Conservation (phyloP, 148 eudicot genomes). For the Nepenthes gracilis region DNA sequence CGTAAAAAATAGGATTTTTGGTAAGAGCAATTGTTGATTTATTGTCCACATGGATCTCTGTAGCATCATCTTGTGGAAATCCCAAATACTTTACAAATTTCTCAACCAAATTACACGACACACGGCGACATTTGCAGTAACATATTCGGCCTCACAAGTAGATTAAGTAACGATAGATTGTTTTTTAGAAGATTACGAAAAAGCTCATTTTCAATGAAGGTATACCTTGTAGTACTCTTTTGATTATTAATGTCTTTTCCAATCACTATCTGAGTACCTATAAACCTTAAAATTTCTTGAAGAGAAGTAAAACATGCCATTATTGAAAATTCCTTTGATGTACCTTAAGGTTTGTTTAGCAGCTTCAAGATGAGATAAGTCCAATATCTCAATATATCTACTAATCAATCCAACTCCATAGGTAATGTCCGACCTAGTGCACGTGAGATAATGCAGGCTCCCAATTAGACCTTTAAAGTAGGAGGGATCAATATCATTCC, state of each 20-base stretch:
- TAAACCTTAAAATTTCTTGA: neutral
- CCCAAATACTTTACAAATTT: neutral
- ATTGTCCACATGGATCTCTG: neutral
- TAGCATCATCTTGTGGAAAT: neutral
- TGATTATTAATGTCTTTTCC: neutral
- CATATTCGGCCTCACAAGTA: neutral
- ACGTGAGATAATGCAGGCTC: neutral
- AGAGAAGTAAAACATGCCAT: neutral
- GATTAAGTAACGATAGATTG: neutral
- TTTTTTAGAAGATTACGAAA: neutral
- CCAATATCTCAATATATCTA: neutral
- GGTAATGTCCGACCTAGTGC: neutral
- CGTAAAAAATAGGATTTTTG: neutral
- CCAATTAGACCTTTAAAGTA: neutral
- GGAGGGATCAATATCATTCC: neutral
- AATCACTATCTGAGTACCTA: neutral
- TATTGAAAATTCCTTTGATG: neutral
- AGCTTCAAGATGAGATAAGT: neutral
- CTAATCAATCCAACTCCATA: slow-evolving; percentile 3
- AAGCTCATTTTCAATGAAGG: neutral
- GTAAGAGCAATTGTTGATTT: neutral
- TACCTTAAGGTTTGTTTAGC: neutral
- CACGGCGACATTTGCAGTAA: neutral
- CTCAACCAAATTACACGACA: neutral
- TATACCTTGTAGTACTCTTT: neutral